Evolutionary conservation across 2,329 filamentous ascomycete genomes (phyloP).

Genomic region (Reticulascus tulasneorum): DNA sequence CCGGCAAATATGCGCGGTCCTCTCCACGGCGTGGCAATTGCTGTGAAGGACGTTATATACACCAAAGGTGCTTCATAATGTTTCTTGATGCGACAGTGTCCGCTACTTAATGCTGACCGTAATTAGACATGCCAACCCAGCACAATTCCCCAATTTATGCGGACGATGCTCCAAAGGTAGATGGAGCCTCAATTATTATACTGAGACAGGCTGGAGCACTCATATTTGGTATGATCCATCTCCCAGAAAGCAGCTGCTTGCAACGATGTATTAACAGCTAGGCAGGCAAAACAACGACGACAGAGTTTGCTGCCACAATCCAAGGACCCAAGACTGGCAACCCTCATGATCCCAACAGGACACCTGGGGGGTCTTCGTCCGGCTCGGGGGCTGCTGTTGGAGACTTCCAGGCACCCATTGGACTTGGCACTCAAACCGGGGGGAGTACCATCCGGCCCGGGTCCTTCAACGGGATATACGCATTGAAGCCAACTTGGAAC

Average conservation of each 20-base stretch:
- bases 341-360: constrained; percentile 61
- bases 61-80: constrained; percentile 39
- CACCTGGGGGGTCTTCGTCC: constrained; percentile 64
- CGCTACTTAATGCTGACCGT: background rate
- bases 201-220: constrained; percentile 53
- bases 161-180: constrained; percentile 38
- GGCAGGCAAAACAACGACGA: constrained; percentile 45
- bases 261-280: background rate
- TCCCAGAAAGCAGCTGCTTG: background rate
- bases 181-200: constrained; percentile 48
- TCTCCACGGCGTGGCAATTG: constrained; percentile 55
- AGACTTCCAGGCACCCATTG: constrained; percentile 59
- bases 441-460: constrained; percentile 62
- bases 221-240: constrained; percentile 38
- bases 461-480: constrained; percentile 62
- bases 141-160: constrained; percentile 53
- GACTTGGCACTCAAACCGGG: constrained; percentile 62
- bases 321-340: constrained; percentile 53
- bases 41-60: constrained; percentile 56
- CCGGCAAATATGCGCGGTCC: constrained; percentile 45
- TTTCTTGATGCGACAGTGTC: background rate
- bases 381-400: constrained; percentile 64
- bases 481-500: constrained; percentile 64
- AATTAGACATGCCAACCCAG: constrained; percentile 51
- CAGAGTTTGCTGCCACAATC: constrained; percentile 58